phyloP scores from a whole-genome alignment of 1,139 yeast species.

The Kodamaea derodonti region DNA sequence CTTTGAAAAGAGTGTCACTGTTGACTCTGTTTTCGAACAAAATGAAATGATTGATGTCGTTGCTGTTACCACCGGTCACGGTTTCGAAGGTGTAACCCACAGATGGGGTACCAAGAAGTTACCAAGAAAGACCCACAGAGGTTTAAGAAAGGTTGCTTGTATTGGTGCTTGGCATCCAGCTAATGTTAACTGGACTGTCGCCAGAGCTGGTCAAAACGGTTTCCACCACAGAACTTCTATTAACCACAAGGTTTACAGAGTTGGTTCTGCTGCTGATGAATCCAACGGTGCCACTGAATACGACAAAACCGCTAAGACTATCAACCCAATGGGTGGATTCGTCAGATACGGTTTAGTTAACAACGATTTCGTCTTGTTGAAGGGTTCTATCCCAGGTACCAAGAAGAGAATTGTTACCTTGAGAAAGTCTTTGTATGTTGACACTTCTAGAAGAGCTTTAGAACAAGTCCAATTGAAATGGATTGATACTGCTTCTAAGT shows the following conservation, averaged over 20 bases:
- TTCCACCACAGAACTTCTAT: constrained; percentile 99
- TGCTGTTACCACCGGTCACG: constrained; percentile 99
- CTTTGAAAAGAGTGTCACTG: constrained; percentile 97
- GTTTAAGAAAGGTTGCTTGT: constrained; percentile 99
- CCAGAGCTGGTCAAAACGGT: constrained; percentile 99
- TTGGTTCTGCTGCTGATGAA: constrained; percentile 96
- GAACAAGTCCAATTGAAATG: constrained; percentile 97
- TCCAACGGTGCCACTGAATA: constrained; percentile 92
- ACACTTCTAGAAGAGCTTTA: constrained; percentile 96
- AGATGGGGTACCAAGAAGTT: constrained; percentile 99
- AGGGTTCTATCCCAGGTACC: constrained; percentile 99
- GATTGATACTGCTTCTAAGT: constrained; percentile 99
- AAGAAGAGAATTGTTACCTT: constrained; percentile 99
- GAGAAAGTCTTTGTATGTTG: constrained; percentile 97
- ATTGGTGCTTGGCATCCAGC: constrained; percentile 99
- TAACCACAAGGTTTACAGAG: constrained; percentile 99
- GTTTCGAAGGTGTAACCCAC: constrained; percentile 99
- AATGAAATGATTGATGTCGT: constrained; percentile 97
- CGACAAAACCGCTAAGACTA: constrained; percentile 99
- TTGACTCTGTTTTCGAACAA: constrained; percentile 95
- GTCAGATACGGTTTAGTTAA: constrained; percentile 98
- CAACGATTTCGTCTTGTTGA: constrained; percentile 94
- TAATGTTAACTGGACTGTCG: constrained; percentile 99
- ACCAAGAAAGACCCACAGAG: constrained; percentile 99
- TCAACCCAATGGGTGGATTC: constrained; percentile 99